phyloP scores from a whole-genome alignment of 441 rosid species.

The Hura crepitans region DNA sequence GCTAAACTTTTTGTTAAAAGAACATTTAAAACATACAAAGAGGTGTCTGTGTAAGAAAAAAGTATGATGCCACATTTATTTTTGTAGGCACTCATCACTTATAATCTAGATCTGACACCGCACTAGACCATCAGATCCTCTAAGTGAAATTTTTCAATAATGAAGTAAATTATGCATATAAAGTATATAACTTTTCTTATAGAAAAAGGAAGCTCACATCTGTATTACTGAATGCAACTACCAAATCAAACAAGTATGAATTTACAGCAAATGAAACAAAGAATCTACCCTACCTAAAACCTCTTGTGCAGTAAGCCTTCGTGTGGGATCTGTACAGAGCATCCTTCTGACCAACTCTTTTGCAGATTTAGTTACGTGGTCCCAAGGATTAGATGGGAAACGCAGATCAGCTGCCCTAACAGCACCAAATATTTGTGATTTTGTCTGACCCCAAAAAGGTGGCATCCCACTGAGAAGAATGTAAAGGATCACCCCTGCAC shows the following conservation, averaged over 20 bases:
- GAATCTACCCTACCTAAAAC: slow-evolving; percentile 48
- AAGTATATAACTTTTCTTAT: background rate
- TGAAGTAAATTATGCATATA: background rate
- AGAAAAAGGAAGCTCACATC: background rate
- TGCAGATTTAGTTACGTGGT: slow-evolving; percentile 46
- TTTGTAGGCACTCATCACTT: background rate
- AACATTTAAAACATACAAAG: background rate
- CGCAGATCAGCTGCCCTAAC: slow-evolving; percentile 60
- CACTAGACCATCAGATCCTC: background rate
- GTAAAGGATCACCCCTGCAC: slow-evolving; percentile 69
- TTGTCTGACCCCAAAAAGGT: slow-evolving; percentile 70
- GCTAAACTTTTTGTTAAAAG: background rate
- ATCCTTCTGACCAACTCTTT: slow-evolving; percentile 51
- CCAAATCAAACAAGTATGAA: background rate
- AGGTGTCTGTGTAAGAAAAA: background rate
- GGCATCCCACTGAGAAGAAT: slow-evolving; percentile 63
- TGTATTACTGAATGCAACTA: background rate
- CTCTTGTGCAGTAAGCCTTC: slow-evolving; percentile 47
- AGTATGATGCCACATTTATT: background rate
- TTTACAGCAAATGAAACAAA: slow-evolving; percentile 4
- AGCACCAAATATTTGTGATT: slow-evolving; percentile 62
- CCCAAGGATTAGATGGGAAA: slow-evolving; percentile 60
- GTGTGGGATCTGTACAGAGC: slow-evolving; percentile 51
- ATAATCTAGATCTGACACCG: slow-evolving; percentile 1
- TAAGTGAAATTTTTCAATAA: background rate